Evolutionary conservation across 202 grass and related monocot genomes (phyloP).

Genomic region (Schoenoplectus tabernaemontani): DNA sequence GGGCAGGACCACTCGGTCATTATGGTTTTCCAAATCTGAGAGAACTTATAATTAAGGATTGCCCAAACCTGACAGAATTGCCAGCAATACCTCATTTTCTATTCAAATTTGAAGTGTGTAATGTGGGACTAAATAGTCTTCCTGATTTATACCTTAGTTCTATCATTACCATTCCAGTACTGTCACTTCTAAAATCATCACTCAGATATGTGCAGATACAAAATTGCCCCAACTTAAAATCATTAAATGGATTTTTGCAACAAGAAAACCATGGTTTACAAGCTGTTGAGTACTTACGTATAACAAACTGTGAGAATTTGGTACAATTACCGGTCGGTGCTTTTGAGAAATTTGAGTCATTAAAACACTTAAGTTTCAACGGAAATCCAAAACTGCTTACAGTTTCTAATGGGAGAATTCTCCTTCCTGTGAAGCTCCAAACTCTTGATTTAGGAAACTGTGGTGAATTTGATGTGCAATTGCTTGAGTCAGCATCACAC

Average conservation of each 20-base stretch:
- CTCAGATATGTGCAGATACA: background rate
- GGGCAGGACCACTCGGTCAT: slow-evolving; percentile 4
- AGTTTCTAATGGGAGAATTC: background rate
- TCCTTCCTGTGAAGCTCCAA: background rate
- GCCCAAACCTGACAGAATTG: slow-evolving; percentile 27
- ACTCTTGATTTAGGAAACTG: background rate
- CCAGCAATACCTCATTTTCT: slow-evolving; percentile 29
- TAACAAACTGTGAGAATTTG: background rate
- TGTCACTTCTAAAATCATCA: background rate
- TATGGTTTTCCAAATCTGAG: slow-evolving; percentile 24
- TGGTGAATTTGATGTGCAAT: background rate
- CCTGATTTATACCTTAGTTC: slow-evolving; percentile 18
- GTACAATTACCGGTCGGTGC: background rate
- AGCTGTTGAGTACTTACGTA: background rate
- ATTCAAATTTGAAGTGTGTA: slow-evolving; percentile 33
- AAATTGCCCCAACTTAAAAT: background rate
- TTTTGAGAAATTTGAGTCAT: background rate
- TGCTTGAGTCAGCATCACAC: background rate
- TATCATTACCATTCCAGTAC: background rate
- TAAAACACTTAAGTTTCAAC: background rate
- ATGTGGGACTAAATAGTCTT: slow-evolving; percentile 35
- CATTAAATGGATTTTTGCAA: background rate
- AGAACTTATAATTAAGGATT: slow-evolving; percentile 26
- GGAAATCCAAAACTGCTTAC: background rate
- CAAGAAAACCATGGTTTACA: background rate